Percentiles rank a stretch among this genome's conserved stretches.
Conservation (phyloP, 2,329 filamentous ascomycete genomes). For the Colletotrichum gloeosporioides region DNA sequence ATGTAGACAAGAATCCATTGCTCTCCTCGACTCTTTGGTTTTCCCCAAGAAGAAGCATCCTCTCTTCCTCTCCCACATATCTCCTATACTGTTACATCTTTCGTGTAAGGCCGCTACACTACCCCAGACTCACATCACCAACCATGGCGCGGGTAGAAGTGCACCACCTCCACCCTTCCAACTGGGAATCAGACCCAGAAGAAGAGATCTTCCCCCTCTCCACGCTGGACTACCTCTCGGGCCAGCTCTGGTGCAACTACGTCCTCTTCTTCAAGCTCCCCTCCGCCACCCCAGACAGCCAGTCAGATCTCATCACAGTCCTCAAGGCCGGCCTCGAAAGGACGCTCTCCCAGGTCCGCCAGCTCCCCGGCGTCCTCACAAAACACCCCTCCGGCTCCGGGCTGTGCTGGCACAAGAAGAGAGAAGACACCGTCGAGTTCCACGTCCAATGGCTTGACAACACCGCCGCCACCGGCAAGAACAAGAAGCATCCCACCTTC, state of each 20-base stretch:
- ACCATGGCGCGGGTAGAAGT: background rate
- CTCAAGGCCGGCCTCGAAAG: conserved; percentile 39
- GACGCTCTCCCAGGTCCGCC: conserved; percentile 40
- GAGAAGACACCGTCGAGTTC: conserved; percentile 35
- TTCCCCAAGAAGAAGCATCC: background rate
- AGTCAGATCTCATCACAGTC: conserved; percentile 21
- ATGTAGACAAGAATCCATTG: background rate
- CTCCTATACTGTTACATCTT: background rate
- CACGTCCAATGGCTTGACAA: conserved; percentile 41
- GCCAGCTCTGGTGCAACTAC: conserved; percentile 40
- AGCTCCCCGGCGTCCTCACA: conserved; percentile 44
- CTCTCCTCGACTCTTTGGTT: background rate
- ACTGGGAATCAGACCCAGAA: conserved; percentile 39
- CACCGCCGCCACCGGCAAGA: background rate
- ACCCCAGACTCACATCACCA: background rate
- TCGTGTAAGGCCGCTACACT: background rate
- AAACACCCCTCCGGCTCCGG: conserved; percentile 37
- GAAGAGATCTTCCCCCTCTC: conserved; percentile 41
- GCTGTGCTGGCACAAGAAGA: conserved; percentile 38
- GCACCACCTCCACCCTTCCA: conserved; percentile 30
- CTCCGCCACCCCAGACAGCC: conserved; percentile 20
- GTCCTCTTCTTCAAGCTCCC: conserved; percentile 42
- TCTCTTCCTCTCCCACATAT: background rate
- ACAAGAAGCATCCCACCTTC: conserved; percentile 30
- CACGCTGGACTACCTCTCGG: conserved; percentile 40